These are phyloP conservation scores for Nicotiana benthamiana DNA, from an alignment of 257 asterid species.

Conservation along the genomic window DNA sequence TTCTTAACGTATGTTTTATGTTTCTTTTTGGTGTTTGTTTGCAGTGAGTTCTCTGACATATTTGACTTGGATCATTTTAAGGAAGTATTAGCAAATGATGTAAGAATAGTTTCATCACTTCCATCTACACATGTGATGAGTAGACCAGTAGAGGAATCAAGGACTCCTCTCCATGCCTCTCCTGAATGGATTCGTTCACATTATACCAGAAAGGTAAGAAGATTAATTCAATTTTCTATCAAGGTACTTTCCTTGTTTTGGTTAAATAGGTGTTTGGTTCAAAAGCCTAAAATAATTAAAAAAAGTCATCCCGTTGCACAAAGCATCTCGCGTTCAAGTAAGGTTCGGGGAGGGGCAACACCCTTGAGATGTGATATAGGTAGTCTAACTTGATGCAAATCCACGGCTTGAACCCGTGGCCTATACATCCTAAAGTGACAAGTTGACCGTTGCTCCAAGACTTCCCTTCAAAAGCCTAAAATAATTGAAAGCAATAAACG, in stretches of 20 bases:
- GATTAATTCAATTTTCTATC: not conserved
- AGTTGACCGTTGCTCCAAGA: too few species aligned
- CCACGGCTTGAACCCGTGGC: too few species aligned
- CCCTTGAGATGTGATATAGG: too few species aligned
- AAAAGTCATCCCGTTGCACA: too few species aligned
- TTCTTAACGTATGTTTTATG: slow-evolving; percentile 2
- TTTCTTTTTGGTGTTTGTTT: slow-evolving; percentile 12
- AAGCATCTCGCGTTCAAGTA: too few species aligned
- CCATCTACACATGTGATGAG: slow-evolving; percentile 92
- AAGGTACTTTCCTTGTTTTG: not conserved
- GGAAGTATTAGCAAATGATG: slow-evolving; percentile 65
- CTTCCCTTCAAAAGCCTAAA: not conserved
- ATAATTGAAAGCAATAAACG: not conserved
- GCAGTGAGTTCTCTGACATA: slow-evolving; percentile 94
- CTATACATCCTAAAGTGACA: too few species aligned
- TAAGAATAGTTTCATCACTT: slow-evolving; percentile 71
- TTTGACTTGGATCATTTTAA: slow-evolving; percentile 93
- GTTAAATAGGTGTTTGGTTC: not conserved
- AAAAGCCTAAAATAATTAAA: not conserved
- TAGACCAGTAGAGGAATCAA: slow-evolving; percentile 75
- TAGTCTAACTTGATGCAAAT: too few species aligned
- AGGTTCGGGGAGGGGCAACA: too few species aligned
- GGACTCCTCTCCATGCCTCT: slow-evolving; percentile 59
- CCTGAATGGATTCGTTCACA: slow-evolving; percentile 84
- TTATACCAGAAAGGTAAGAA: slow-evolving; percentile 44